Conservation (phyloP, 1,284 basidiomycete genomes). For the Phaffia rhodozyma region DNA sequence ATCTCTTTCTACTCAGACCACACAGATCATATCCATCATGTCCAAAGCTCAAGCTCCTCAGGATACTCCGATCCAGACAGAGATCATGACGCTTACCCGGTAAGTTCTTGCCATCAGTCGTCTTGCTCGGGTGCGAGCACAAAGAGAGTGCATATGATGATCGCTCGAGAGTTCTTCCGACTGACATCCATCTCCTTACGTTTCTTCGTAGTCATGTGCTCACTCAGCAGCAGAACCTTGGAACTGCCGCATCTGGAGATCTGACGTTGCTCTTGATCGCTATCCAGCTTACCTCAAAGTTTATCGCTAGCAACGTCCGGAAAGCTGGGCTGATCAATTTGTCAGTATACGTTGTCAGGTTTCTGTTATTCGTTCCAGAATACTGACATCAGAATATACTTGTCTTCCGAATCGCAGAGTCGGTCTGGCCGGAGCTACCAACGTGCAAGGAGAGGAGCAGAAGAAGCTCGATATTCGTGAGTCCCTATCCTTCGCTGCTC, state of each 20-base stretch:
- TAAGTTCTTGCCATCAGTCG: conserved; percentile 32
- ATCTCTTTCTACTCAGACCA: background rate
- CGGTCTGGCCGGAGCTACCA: conserved; percentile 76
- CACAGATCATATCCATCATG: background rate
- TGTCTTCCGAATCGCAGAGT: conserved; percentile 44
- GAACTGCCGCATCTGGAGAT: conserved; percentile 74
- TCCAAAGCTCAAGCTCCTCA: conserved; percentile 1
- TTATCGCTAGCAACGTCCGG: conserved; percentile 96
- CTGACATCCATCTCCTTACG: background rate
- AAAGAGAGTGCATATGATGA: background rate
- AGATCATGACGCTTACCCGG: conserved; percentile 85
- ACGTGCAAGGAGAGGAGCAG: conserved; percentile 97
- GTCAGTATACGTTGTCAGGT: conserved; percentile 42
- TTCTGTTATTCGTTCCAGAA: background rate
- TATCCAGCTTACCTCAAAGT: conserved; percentile 68
- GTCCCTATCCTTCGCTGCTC: conserved; percentile 29
- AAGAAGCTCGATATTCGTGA: conserved; percentile 86
- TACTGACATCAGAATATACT: background rate
- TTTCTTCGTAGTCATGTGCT: conserved; percentile 60
- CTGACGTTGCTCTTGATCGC: conserved; percentile 87
- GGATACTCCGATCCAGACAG: conserved; percentile 39
- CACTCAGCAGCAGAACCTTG: conserved; percentile 64
- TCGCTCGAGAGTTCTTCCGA: background rate
- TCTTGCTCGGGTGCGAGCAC: conserved; percentile 6
- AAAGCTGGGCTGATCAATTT: conserved; percentile 96